These are phyloP conservation scores for Pichia terricola DNA, from an alignment of 1,139 yeast genomes.

Conservation along the genomic window DNA sequence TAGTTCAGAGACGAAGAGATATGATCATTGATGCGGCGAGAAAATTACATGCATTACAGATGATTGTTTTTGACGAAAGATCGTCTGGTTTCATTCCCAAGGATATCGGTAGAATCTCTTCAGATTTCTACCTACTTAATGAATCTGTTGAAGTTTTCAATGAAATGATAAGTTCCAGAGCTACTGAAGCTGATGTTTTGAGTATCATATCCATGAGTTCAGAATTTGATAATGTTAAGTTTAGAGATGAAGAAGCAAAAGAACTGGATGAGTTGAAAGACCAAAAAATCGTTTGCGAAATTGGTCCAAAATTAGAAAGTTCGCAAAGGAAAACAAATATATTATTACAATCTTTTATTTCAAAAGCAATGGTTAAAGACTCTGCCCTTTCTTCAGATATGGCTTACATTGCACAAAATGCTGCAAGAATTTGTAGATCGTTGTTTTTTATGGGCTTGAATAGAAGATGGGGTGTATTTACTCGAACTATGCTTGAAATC, in stretches of 20 bases:
- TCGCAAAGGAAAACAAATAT: conserved; percentile 84
- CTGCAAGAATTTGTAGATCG: conserved; percentile 89
- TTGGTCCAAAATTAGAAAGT: conserved; percentile 69
- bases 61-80: conserved; percentile 86
- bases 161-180: conserved; percentile 71
- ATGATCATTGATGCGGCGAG: conserved; percentile 76
- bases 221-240: conserved; percentile 85
- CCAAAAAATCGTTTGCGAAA: conserved; percentile 63
- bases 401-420: conserved; percentile 89
- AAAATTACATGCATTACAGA: conserved; percentile 72
- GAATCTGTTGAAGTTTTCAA: conserved; percentile 86
- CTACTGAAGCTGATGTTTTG: conserved; percentile 86
- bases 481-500: conserved; percentile 62
- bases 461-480: conserved; percentile 80
- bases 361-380: conserved; percentile 62
- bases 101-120: conserved; percentile 89
- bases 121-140: conserved; percentile 82
- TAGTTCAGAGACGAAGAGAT: conserved; percentile 63
- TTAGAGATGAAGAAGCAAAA: conserved; percentile 74
- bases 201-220: conserved; percentile 88
- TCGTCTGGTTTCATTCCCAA: conserved; percentile 75
- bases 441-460: conserved; percentile 77
- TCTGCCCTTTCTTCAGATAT: conserved; percentile 81
- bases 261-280: conserved; percentile 63
- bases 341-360: conserved; percentile 78